Evolutionary conservation across 345 rosid species (phyloP).

Genomic region (Brassica juncea): DNA sequence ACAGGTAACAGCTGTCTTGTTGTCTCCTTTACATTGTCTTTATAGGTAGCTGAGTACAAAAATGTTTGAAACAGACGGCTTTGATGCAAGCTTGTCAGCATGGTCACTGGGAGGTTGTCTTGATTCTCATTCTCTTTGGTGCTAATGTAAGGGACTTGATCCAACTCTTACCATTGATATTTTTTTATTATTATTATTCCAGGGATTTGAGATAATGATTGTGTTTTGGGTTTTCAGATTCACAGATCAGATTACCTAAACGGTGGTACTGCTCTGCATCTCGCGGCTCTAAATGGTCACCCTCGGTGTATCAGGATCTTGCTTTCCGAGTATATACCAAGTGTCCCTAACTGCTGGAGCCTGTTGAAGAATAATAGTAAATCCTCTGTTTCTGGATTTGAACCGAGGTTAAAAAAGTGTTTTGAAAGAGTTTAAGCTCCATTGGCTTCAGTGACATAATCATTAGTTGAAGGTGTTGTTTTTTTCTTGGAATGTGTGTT

Average conservation of each 20-base stretch:
- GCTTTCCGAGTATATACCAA: conserved; percentile 83
- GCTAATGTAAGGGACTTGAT: conserved; percentile 71
- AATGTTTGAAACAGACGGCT: conserved; percentile 60
- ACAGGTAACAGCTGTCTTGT: conserved; percentile 54
- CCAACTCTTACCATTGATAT: neutral
- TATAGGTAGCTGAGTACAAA: too few species aligned
- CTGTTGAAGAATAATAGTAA: conserved; percentile 44
- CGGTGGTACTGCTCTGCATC: conserved; percentile 89
- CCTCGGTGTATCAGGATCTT: conserved; percentile 76
- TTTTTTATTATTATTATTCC: neutral
- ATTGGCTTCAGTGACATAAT: neutral
- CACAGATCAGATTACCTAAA: conserved; percentile 89
- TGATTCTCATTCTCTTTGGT: conserved; percentile 71
- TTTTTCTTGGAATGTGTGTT: neutral
- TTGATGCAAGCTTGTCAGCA: conserved; percentile 99
- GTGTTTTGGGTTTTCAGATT: conserved; percentile 40
- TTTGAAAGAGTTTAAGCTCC: neutral
- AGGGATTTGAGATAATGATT: conserved; percentile 17
- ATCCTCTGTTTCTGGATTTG: conserved; percentile 54
- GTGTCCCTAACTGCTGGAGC: conserved; percentile 58
- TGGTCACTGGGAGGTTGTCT: conserved; percentile 98
- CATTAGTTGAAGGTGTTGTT: neutral
- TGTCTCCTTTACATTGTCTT: too few species aligned
- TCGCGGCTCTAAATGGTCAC: conserved; percentile 91
- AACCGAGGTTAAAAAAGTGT: conserved; percentile 47